Base-by-base conservation (phyloP, 768 basidiomycete species). In the Collybia nuda region DNA sequence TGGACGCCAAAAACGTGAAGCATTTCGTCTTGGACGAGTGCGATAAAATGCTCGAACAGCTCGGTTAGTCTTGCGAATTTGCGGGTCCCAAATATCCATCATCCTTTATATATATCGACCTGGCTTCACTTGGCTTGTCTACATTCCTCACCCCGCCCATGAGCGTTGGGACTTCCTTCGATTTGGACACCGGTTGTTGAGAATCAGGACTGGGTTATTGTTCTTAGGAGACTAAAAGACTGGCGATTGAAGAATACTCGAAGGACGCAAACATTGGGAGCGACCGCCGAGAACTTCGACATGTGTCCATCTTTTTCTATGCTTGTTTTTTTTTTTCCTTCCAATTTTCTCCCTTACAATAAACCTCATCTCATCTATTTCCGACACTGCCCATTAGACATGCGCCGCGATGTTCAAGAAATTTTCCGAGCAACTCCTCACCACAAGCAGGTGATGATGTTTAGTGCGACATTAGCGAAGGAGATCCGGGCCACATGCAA, bases 361-460 rank as follows among this genome's bases (percentile, higher is more conserved):
- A 75, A 68, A 74, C 73, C 68, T 74, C 65, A 69, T 65, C 66
- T 70, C 72, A 77, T 85, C 84, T 86, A 80, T 86, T 84, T 66
- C 67, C 81, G 77, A 79, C 80, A 78, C 74, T 80, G 76, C 76
- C 77, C 79, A 72, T 44, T 84, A 99, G 97, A 98, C 87, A 99
- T 99, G 97, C 96, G 97, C 77, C 93, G 97, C 66, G 97, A 99
- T 68, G 96, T 99, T 57, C 97, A 99, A 85, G 97, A 99, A 77
- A 98, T 99, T 63, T 99, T 98, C 84, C 88, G 96, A 62, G 83
- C 93, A 15, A 98, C 97, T 17, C 97, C 97, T 44, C 96, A 97
- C 72, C 94, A 97, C 82, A 99, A 99, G 78, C 96, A 99, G 80
- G 97, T 99, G 59, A 99, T 99, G 97, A 99, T 99, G 97, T 99